Evolutionary conservation across 1,284 basidiomycete genomes (phyloP).

Genomic region (Irpex sp.): DNA sequence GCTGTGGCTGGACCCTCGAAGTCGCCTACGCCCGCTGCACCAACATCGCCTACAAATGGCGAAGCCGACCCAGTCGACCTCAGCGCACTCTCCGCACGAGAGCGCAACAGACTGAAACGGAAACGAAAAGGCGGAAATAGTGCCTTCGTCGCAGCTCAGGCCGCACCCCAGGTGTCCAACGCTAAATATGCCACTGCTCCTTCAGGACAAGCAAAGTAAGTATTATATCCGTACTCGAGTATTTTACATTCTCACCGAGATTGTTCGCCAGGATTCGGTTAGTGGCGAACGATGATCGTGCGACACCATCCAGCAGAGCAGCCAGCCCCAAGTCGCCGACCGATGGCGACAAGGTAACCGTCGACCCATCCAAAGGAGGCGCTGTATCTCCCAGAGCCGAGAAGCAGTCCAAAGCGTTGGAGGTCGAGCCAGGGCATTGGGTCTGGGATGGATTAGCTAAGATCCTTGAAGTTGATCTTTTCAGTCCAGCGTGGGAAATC

Average conservation of each 20-base stretch:
- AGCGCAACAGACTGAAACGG: slow-evolving; percentile 87
- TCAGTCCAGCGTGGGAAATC: slow-evolving; percentile 90
- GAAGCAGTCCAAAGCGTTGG: slow-evolving; percentile 69
- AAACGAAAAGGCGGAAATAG: slow-evolving; percentile 87
- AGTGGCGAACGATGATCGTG: slow-evolving; percentile 52
- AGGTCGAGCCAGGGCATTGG: slow-evolving; percentile 75
- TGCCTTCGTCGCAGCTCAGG: slow-evolving; percentile 70
- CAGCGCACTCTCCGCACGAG: slow-evolving; percentile 71
- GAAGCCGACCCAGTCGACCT: slow-evolving; percentile 41
- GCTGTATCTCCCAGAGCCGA: slow-evolving; percentile 73
- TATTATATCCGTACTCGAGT: slow-evolving; percentile 1
- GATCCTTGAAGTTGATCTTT: slow-evolving; percentile 82
- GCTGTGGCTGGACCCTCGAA: slow-evolving; percentile 28
- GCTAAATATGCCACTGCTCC: slow-evolving; percentile 55
- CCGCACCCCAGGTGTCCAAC: slow-evolving; percentile 52
- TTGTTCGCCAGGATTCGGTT: slow-evolving; percentile 56
- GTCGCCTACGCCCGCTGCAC: slow-evolving; percentile 55
- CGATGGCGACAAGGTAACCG: slow-evolving; percentile 58
- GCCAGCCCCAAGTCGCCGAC: slow-evolving; percentile 51
- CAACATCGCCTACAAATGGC: slow-evolving; percentile 46
- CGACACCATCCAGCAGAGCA: slow-evolving; percentile 43
- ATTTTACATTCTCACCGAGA: slow-evolving; percentile 2
- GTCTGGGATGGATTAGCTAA: slow-evolving; percentile 87
- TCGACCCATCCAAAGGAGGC: slow-evolving; percentile 79
- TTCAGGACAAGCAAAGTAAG: slow-evolving; percentile 59